Conservation (phyloP, 306 rosid genomes). For the Ochetophila trinervis region DNA sequence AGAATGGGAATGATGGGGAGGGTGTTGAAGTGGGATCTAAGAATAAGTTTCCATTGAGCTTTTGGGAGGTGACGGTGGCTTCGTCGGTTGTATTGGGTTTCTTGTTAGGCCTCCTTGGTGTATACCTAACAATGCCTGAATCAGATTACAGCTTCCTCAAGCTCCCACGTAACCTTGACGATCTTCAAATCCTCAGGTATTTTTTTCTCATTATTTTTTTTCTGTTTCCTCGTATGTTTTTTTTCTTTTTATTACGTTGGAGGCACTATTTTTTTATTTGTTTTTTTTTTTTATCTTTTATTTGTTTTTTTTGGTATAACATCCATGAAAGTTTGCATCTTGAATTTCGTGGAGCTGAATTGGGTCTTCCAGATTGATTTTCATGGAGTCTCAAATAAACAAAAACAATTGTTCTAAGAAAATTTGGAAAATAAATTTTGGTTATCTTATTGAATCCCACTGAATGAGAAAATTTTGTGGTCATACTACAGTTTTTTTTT, state of each 20-base stretch:
- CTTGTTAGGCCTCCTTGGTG: constrained; percentile 47
- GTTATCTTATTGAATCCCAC: no score
- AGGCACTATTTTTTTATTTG: neutral
- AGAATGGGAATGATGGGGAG: constrained; percentile 17
- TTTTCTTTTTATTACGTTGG: neutral
- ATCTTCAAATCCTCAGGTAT: constrained; percentile 77
- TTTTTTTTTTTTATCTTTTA: no score
- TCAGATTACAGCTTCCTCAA: constrained; percentile 97
- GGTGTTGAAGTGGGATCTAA: constrained; percentile 15
- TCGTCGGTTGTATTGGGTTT: constrained; percentile 62
- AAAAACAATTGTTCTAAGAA: no score
- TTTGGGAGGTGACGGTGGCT: constrained; percentile 63
- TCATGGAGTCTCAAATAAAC: no score
- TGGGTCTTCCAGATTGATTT: no score
- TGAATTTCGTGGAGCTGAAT: no score
- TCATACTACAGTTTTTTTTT: no score
- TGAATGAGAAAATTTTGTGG: no score
- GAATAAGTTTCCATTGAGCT: constrained; percentile 47
- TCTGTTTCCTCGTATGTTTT: neutral
- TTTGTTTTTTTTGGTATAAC: no score
- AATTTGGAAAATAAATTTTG: no score
- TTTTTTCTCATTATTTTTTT: neutral
- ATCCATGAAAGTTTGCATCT: no score
- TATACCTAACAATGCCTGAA: constrained; percentile 83
- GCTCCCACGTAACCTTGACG: constrained; percentile 83